Evolutionary conservation across 768 basidiomycete species (phyloP), one percentile per base, ranked within the genome.

Genomic region (Macrolepiota dolichaula): DNA sequence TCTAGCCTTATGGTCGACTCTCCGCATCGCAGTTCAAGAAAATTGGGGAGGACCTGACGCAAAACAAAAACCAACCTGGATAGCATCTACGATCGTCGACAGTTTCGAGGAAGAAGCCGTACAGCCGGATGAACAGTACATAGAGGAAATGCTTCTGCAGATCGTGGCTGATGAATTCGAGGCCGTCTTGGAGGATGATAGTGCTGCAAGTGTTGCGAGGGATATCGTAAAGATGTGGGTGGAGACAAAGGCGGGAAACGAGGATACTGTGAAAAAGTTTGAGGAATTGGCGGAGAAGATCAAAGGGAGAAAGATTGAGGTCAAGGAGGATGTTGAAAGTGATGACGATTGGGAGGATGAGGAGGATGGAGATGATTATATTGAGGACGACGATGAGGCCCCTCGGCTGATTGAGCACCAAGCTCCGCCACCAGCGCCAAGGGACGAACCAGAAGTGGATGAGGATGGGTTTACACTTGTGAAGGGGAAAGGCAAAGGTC

Each of bases 401-500:
- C 91, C 90, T 2, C 79, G 79, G 65, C 71, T 92, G 24, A 65
- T 89, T 19, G 78, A 82, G 59, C 73, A 65, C 44, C 6, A 37
- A 9, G 62, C 70, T 2, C 62, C 60, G 7, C 52, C 67, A 51
- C 55, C 66, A 32, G 65, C 71, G 61, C 74, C 66, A n/a, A 77
- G 73, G 55, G 74, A 79, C 11, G 87, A 89, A 67, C 88, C 90
- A 0, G 83, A 92, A 54, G 80, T 96, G 0, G 96, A 98, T 67
- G 91, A 95, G 63, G 95, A 98, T 62, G 96, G 96, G 0, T 98
- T 98, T 70, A 93, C 89, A 2, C 69, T 89, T 54, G 92, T 98
- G 2, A 82, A 82, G 66, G 78, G 77, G 25, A 86, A 84, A 66
- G 80, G 84, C 11, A 87, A 85, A 68, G 76, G 79, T 72, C 82